A percentile compares a stretch with the other conserved stretches of the same genome.
Conservation (phyloP, 257 asterid genomes). For the Thymus mandschuricus region DNA sequence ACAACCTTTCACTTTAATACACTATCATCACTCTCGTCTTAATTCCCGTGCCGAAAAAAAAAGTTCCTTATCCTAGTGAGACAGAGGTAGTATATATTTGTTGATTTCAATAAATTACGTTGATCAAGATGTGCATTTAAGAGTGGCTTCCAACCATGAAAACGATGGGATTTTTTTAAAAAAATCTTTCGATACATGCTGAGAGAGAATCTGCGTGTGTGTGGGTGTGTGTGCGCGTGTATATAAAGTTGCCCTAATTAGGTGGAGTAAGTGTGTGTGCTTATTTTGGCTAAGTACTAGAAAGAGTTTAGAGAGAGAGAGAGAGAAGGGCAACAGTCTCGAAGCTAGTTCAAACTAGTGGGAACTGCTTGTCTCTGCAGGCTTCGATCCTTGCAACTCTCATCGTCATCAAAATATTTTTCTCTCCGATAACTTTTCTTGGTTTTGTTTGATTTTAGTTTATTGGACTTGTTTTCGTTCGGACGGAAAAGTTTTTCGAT, state of each 20-base stretch:
- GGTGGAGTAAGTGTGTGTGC: conserved; percentile 27
- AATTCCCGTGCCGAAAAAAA: no score
- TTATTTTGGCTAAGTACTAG: background rate
- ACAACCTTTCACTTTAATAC: no score
- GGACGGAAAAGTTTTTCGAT: background rate
- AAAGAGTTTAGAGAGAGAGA: conserved; percentile 5
- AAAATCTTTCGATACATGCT: background rate
- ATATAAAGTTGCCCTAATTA: conserved; percentile 34
- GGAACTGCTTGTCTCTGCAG: conserved; percentile 90
- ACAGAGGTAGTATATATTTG: no score
- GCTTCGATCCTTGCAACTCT: background rate
- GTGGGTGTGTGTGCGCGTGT: conserved; percentile 25
- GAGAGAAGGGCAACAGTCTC: conserved; percentile 58
- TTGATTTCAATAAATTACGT: background rate
- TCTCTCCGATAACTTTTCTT: no score
- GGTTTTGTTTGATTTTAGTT: no score
- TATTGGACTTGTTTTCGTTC: no score
- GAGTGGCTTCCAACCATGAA: conserved; percentile 37
- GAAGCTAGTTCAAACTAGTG: conserved; percentile 91
- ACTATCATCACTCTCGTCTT: no score
- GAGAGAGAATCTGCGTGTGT: conserved; percentile 33
- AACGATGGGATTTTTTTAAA: background rate
- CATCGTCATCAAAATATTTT: background rate
- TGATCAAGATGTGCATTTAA: conserved; percentile 13
- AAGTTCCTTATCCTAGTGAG: no score